Conservation (phyloP, 2,329 filamentous ascomycete genomes). For the Fusarium sp. region DNA sequence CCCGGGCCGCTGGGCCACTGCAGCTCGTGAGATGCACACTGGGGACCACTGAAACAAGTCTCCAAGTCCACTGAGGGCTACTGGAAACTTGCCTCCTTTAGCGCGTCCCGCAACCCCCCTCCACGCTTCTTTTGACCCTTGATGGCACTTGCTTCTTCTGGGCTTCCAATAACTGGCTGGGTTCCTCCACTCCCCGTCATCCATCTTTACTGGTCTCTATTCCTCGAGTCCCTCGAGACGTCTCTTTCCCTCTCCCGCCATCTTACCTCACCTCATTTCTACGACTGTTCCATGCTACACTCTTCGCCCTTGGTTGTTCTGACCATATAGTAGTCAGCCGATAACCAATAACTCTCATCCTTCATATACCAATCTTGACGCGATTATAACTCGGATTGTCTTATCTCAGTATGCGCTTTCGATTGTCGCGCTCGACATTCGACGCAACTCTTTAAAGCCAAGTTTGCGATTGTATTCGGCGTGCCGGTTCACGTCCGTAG, state of each 20-base stretch:
- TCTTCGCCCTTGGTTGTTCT: conserved; percentile 7
- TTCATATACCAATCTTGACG: conserved; percentile 4
- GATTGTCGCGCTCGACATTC: conserved; percentile 31
- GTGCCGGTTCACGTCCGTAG: conserved; percentile 36
- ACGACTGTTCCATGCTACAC: conserved; percentile 10
- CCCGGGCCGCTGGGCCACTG: conserved; percentile 33
- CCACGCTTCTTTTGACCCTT: conserved; percentile 16
- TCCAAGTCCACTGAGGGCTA: conserved; percentile 32
- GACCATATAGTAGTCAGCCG: background rate
- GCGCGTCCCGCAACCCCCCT: conserved; percentile 24
- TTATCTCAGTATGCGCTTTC: conserved; percentile 39
- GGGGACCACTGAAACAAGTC: conserved; percentile 30
- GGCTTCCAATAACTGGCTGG: conserved; percentile 22
- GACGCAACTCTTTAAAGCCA: conserved; percentile 38
- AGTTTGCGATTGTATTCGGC: conserved; percentile 31
- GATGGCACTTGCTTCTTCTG: conserved; percentile 35
- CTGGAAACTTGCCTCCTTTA: conserved; percentile 36
- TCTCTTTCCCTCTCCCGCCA: conserved; percentile 24
- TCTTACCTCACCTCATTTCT: conserved; percentile 18
- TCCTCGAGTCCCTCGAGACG: conserved; percentile 8
- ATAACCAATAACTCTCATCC: background rate
- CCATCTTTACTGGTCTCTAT: conserved; percentile 25
- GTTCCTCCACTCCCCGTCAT: conserved; percentile 42
- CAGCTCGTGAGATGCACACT: conserved; percentile 39
- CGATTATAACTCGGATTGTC: conserved; percentile 12